These are phyloP conservation scores for Pythium brassicae DNA, from an alignment of 352 stramenopile genomes.

Conservation along the genomic window DNA sequence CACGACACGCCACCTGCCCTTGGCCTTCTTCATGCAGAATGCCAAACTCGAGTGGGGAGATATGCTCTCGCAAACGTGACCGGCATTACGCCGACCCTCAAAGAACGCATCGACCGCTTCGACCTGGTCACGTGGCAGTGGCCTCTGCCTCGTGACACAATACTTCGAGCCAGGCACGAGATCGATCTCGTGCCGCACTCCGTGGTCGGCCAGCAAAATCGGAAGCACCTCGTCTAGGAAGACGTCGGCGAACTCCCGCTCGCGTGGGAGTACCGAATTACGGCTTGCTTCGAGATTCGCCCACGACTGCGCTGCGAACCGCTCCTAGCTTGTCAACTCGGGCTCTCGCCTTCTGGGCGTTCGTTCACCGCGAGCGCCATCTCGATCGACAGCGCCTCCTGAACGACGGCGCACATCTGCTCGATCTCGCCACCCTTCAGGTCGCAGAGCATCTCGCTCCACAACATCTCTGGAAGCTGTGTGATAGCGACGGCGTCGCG, in stretches of 20 bases:
- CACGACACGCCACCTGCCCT: conserved; percentile 19
- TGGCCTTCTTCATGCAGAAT: conserved; percentile 27
- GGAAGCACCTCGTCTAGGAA: conserved; percentile 18
- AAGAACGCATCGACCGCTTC: conserved; percentile 21
- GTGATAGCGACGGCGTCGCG: not conserved
- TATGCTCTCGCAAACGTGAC: conserved; percentile 13
- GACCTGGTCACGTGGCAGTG: conserved; percentile 21
- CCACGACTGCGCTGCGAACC: conserved; percentile 17
- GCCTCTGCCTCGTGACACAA: conserved; percentile 23
- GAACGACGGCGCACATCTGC: conserved; percentile 15
- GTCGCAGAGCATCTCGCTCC: conserved; percentile 5
- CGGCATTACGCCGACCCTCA: conserved; percentile 5
- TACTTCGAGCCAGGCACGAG: conserved; percentile 24
- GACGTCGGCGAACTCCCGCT: not conserved
- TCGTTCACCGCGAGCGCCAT: not conserved
- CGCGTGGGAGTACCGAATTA: conserved; percentile 2
- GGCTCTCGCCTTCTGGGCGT: conserved; percentile 10
- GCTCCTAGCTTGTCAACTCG: conserved; percentile 12
- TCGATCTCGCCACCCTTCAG: conserved; percentile 21
- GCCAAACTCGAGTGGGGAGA: conserved; percentile 19
- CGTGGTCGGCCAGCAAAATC: conserved; percentile 8
- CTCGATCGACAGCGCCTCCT: too few relatives aligned
- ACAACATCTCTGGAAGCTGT: not conserved
- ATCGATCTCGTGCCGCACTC: conserved; percentile 25
- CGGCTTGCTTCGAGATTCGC: not conserved